Percentiles rank a stretch among this genome's conserved stretches.
Evolutionary conservation across 345 rosid species (phyloP).

Genomic region (Camelina laxa): DNA sequence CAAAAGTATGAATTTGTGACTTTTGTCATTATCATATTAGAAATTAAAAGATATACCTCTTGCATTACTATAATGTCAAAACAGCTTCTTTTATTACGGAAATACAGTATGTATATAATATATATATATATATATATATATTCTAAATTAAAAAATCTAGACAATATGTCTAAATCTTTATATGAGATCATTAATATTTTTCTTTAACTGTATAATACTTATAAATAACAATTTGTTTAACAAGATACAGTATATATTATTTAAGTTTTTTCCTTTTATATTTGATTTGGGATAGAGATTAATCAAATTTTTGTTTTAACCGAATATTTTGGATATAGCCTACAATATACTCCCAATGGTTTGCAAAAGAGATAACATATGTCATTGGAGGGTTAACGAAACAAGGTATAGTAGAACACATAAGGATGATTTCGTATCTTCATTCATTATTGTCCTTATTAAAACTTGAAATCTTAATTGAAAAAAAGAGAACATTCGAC

Average conservation of each 20-base stretch:
- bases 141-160: too few species aligned
- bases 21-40: too few species aligned
- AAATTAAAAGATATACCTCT: too few species aligned
- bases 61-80: not conserved
- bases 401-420: not conserved
- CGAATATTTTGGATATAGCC: not conserved
- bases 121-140: too few species aligned
- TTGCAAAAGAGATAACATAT: not conserved
- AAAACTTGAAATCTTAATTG: slow-evolving; percentile 5
- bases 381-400: not conserved
- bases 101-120: too few species aligned
- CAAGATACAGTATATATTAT: not conserved
- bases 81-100: not conserved
- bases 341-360: not conserved
- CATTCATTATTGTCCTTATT: not conserved
- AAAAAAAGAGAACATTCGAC: not conserved
- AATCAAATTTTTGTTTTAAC: not conserved
- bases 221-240: not conserved
- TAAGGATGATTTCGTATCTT: not conserved
- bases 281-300: slow-evolving; percentile 1
- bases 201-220: not conserved
- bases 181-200: not conserved
- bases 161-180: not conserved
- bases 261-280: not conserved
- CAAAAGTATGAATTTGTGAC: too few species aligned